A percentile compares a stretch with the other conserved stretches of the same genome.
These are phyloP conservation scores for Psilocybe mexicana DNA, from an alignment of 1,284 basidiomycete species.

Conservation along the genomic window DNA sequence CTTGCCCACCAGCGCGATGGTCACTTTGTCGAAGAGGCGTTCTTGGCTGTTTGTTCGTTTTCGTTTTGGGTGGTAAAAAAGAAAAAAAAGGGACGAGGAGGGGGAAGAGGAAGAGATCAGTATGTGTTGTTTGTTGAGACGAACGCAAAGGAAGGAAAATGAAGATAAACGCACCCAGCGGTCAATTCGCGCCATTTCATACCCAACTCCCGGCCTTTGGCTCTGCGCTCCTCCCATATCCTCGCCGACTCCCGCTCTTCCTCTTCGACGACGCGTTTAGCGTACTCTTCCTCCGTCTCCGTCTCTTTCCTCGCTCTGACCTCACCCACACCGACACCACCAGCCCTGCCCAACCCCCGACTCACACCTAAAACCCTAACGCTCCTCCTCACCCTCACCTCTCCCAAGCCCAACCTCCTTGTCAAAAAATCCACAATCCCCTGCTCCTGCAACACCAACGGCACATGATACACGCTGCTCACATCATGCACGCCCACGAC, in stretches of 20 bases:
- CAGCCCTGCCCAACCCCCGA: conserved; percentile 1
- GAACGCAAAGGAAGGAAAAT: too few relatives aligned
- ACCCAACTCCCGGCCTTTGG: conserved; percentile 68
- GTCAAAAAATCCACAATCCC: conserved; percentile 87
- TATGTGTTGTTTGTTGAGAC: too few relatives aligned
- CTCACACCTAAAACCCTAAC: not conserved
- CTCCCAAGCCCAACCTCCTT: conserved; percentile 77
- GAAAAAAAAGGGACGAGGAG: too few relatives aligned
- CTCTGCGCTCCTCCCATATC: conserved; percentile 43
- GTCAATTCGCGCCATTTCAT: conserved; percentile 86
- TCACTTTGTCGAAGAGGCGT: conserved; percentile 88
- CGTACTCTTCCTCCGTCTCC: not conserved
- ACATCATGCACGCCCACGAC: conserved; percentile 98
- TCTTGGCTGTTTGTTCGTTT: conserved; percentile 64
- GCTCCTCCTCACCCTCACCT: conserved; percentile 35
- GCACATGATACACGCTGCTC: conserved; percentile 96
- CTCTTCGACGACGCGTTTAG: not conserved
- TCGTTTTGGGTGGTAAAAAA: not conserved
- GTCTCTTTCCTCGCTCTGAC: conserved; percentile 1
- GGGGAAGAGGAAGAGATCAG: too few relatives aligned
- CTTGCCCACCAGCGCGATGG: conserved; percentile 94
- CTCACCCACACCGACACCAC: not conserved
- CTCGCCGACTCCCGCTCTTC: not conserved
- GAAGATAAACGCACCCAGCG: conserved; percentile 47
- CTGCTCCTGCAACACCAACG: conserved; percentile 90